phyloP scores from a whole-genome alignment of 495 filamentous ascomycete genomes.

The Eremomyces bilateralis region DNA sequence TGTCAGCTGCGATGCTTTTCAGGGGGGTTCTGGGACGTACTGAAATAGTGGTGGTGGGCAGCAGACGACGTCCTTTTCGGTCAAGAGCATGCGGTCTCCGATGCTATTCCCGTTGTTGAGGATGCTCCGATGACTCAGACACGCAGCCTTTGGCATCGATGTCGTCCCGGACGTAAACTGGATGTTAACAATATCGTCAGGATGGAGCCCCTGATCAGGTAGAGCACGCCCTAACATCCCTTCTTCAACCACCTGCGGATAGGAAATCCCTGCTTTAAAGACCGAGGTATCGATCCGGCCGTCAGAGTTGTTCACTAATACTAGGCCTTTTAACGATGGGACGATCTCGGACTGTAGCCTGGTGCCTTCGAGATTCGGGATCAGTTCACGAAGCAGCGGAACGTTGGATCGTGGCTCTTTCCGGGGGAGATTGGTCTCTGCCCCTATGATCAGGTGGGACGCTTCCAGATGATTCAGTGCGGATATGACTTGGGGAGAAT shows the following conservation, averaged over 20 bases:
- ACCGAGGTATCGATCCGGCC: conserved; percentile 29
- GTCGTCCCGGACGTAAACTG: conserved; percentile 96
- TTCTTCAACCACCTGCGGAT: conserved; percentile 31
- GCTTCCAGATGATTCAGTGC: conserved; percentile 58
- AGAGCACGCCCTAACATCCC: conserved; percentile 14
- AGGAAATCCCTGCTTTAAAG: conserved; percentile 31
- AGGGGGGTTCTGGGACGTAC: conserved; percentile 11
- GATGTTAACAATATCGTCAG: conserved; percentile 70
- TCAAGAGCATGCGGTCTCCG: conserved; percentile 63
- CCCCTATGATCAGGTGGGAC: conserved; percentile 58
- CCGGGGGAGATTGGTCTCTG: conserved; percentile 67
- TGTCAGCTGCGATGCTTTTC: not conserved
- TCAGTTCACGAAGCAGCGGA: conserved; percentile 39
- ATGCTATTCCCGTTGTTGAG: conserved; percentile 78
- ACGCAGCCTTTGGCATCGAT: conserved; percentile 73
- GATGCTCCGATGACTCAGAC: conserved; percentile 63
- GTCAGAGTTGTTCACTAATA: conserved; percentile 62
- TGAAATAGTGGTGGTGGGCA: conserved; percentile 82
- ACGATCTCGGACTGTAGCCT: conserved; percentile 39
- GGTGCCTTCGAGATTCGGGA: conserved; percentile 31
- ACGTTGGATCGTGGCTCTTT: conserved; percentile 63
- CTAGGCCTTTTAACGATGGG: conserved; percentile 45
- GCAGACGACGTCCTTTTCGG: conserved; percentile 48
- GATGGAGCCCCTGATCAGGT: conserved; percentile 27
- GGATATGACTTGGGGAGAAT: conserved; percentile 48